Conservation (phyloP, 192 early-diverging fungal species). For the Powellomyces hirtus region DNA sequence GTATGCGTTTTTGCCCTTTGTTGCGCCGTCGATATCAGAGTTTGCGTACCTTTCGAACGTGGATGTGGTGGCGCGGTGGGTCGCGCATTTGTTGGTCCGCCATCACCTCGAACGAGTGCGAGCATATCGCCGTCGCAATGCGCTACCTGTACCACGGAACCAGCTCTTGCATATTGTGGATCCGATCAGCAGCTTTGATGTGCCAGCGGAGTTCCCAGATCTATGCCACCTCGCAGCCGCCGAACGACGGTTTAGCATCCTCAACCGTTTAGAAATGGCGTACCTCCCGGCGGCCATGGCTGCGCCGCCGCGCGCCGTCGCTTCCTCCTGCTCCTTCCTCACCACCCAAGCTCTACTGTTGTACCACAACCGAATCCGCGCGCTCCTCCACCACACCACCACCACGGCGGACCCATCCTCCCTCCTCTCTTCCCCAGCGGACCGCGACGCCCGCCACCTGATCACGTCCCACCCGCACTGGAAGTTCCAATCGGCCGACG, state of each 20-base stretch:
- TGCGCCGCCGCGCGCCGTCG: not conserved
- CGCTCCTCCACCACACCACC: not conserved
- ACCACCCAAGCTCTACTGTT: not conserved
- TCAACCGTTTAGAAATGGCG: not conserved
- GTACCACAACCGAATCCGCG: not conserved
- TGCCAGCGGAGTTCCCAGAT: not conserved
- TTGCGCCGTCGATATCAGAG: not conserved
- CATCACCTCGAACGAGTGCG: not conserved
- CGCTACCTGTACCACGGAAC: not conserved
- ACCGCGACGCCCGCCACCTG: not conserved
- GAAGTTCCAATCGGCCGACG: no score
- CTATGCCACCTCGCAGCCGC: not conserved
- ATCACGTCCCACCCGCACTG: not conserved
- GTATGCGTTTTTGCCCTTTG: conserved; percentile 2
- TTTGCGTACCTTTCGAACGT: conserved; percentile 2
- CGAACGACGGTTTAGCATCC: not conserved
- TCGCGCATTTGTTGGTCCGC: not conserved
- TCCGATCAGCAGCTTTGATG: not conserved
- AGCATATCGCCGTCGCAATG: not conserved
- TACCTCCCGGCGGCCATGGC: not conserved
- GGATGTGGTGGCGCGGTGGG: conserved; percentile 11
- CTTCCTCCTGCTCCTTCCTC: not conserved
- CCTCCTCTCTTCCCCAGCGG: not conserved
- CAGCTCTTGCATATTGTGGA: not conserved
- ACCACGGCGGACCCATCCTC: not conserved